A percentile compares a stretch with the other conserved stretches of the same genome.
Conservation (phyloP, 345 rosid species). For the Psidium guajava region DNA sequence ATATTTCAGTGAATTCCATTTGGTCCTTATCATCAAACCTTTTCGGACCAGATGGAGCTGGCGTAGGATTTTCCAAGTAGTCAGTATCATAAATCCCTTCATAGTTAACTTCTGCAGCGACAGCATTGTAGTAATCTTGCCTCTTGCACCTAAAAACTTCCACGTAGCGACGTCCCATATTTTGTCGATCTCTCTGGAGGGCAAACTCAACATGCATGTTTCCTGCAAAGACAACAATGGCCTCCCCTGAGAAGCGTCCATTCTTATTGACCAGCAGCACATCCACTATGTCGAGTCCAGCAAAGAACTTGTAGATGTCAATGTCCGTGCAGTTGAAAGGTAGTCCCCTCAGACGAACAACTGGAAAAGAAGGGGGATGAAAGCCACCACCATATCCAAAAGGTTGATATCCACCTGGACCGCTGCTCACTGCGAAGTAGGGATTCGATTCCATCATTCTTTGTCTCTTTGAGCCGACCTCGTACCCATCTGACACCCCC, state of each 20-base stretch:
- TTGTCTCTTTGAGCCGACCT: conserved; percentile 99
- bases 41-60: conserved; percentile 62
- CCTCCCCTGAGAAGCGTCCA: conserved; percentile 86
- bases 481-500: conserved; percentile 94
- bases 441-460: conserved; percentile 99
- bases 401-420: conserved; percentile 48
- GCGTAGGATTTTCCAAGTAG: conserved; percentile 41
- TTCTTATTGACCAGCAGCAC: conserved; percentile 69
- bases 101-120: conserved; percentile 71
- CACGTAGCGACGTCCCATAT: conserved; percentile 84
- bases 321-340: conserved; percentile 88
- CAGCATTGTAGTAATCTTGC: conserved; percentile 78
- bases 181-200: conserved; percentile 74
- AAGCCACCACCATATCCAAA: conserved; percentile 43
- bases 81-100: conserved; percentile 70
- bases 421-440: conserved; percentile 96
- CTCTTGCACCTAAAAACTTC: conserved; percentile 85
- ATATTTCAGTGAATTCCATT: conserved; percentile 62
- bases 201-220: conserved; percentile 82
- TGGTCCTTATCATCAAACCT: conserved; percentile 63
- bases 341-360: conserved; percentile 88
- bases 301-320: conserved; percentile 86
- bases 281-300: conserved; percentile 86
- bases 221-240: conserved; percentile 68
- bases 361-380: conserved; percentile 61